phyloP scores from a whole-genome alignment of 495 filamentous ascomycete genomes.

The Staphylotrichum longicolle region DNA sequence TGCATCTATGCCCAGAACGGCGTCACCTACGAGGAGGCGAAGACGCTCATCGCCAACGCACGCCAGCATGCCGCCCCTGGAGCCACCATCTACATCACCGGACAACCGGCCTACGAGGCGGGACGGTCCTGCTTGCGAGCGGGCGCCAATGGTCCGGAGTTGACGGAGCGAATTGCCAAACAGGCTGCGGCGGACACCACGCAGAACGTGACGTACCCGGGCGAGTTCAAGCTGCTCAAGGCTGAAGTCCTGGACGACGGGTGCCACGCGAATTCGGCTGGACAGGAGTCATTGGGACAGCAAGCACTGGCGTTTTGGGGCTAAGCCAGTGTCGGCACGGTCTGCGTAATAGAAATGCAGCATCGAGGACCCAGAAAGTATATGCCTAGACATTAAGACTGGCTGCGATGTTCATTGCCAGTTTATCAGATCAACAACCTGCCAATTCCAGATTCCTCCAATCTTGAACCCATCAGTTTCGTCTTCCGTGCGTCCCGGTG shows the following conservation, averaged over 20 bases:
- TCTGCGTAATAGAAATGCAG: too few relatives aligned
- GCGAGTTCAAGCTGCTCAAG: conserved; percentile 28
- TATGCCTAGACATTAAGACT: too few relatives aligned
- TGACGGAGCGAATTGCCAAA: conserved; percentile 20
- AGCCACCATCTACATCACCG: conserved; percentile 32
- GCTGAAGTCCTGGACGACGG: conserved; percentile 29
- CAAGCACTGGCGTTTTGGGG: conserved; percentile 34
- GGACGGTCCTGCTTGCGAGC: conserved; percentile 15
- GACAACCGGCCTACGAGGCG: conserved; percentile 31
- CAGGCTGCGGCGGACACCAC: conserved; percentile 22
- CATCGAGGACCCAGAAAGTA: too few relatives aligned
- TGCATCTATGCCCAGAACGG: conserved; percentile 31
- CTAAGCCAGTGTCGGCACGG: conserved; percentile 3
- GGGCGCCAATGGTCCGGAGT: too few relatives aligned
- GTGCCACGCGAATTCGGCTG: conserved; percentile 32
- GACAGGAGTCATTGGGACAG: conserved; percentile 28
- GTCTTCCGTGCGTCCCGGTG: too few relatives aligned
- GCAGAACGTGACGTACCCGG: conserved; percentile 28
- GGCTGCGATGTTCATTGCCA: not conserved
- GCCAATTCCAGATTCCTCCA: too few relatives aligned
- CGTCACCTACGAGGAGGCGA: conserved; percentile 30
- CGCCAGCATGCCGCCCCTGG: conserved; percentile 28
- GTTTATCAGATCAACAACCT: too few relatives aligned
- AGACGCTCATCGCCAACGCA: conserved; percentile 30
- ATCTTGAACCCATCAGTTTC: too few relatives aligned